A percentile compares a stretch with the other conserved stretches of the same genome.
Evolutionary conservation across 495 filamentous ascomycete species (phyloP).

Genomic region (Trichoderma gamsii): DNA sequence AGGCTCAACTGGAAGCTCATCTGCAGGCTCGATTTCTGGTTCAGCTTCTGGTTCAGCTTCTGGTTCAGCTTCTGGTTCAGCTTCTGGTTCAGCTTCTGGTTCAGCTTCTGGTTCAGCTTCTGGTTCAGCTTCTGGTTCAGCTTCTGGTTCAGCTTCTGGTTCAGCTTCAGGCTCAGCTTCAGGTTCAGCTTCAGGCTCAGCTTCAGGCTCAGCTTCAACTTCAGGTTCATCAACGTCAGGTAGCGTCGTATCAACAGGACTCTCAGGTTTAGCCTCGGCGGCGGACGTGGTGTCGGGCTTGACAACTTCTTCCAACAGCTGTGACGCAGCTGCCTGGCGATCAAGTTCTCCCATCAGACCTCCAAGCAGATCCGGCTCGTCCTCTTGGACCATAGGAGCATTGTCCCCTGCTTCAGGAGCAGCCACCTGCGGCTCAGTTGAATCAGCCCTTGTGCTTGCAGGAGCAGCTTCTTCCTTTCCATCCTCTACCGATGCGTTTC

Average conservation of each 20-base stretch:
- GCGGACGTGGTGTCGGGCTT: not conserved
- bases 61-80: not conserved
- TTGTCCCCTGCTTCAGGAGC: not conserved
- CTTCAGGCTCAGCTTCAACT: not conserved
- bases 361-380: conserved; percentile 17
- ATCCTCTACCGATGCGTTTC: not conserved
- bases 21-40: not conserved
- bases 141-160: not conserved
- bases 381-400: not conserved
- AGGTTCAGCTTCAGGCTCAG: not conserved
- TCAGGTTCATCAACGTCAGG: not conserved
- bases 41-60: not conserved
- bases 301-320: not conserved
- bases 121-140: not conserved
- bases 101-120: not conserved
- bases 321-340: conserved; percentile 16
- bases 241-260: not conserved
- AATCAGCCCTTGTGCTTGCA: not conserved
- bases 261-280: not conserved
- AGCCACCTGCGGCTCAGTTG: not conserved
- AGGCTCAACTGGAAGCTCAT: not conserved
- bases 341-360: conserved; percentile 18
- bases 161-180: not conserved
- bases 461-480: conserved; percentile 2
- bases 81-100: not conserved